Evolutionary conservation across 331 rosid genomes (phyloP), one percentile per base, ranked within the genome.

Genomic region (Phaseolus coccineus): DNA sequence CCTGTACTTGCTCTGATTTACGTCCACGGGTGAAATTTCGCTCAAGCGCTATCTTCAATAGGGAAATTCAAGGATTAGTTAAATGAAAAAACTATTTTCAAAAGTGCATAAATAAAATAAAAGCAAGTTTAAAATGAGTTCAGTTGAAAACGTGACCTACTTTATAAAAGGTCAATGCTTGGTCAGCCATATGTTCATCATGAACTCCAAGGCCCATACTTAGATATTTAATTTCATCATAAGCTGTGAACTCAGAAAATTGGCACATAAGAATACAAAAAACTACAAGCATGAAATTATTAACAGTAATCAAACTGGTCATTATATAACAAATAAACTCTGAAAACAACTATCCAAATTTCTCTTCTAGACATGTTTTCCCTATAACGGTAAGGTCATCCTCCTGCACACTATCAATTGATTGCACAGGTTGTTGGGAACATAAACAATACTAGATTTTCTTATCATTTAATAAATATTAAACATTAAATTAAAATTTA

Each of bases 21-120:
- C 98, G 94, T 50, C 98, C 97, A 87, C 88, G 80, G 14, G 98
- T 95, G 84, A 95, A 95, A 80, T 90, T 87, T 79, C 86, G 74
- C 72, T 90, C 97, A 63, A 91, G 83, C 1, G 93, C 98, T 57
- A 95, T 88, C 98, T 95, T 87, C 83, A 85, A 57, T 69, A 77
- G 71, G 63, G 67, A 83, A 61, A 87, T 25, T 48, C 31, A 39
- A 81, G 24, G 56, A 72, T 72, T 63, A 76, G 79, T 65, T 25
- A 56, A 48, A 7, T n/a, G 1, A 22, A 51, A 65, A 35, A 19
- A 65, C 1, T 3, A n/a, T 16, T 76, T 69, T 47, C 28, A 57
- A 6, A 51, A 35, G 69, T 51, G 50, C 19, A 22, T 4, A 8
- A 48, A 57, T 70, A 46, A 42, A 78, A 46, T 33, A 59, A 74